Evolutionary conservation across 2,329 filamentous ascomycete genomes (phyloP).

Genomic region (Calonectria leucothoes): DNA sequence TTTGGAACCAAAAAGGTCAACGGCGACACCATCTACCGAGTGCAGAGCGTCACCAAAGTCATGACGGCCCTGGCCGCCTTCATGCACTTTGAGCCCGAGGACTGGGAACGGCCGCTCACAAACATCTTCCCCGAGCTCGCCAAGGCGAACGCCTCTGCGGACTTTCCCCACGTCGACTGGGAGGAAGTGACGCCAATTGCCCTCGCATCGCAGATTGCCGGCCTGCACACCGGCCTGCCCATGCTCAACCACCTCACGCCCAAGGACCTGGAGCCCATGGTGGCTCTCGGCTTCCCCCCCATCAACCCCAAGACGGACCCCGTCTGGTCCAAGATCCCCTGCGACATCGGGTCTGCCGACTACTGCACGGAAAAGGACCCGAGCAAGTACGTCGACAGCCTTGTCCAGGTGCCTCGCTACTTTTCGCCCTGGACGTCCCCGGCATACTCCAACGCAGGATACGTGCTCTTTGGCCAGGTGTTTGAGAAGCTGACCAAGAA

Average conservation of each 20-base stretch:
- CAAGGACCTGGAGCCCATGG: not conserved
- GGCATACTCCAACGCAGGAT: conserved; percentile 26
- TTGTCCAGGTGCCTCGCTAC: not conserved
- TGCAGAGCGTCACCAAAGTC: conserved; percentile 56
- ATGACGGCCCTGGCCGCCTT: conserved; percentile 52
- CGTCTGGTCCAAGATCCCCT: conserved; percentile 2
- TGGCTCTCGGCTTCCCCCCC: not conserved
- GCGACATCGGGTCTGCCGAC: not conserved
- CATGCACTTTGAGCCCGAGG: conserved; percentile 27
- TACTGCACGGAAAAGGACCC: not conserved
- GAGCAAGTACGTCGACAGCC: not conserved
- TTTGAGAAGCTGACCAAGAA: conserved; percentile 20
- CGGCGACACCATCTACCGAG: conserved; percentile 55
- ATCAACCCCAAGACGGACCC: conserved; percentile 1
- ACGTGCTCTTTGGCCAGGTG: conserved; percentile 19
- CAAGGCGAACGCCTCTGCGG: not conserved
- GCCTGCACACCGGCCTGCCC: conserved; percentile 21
- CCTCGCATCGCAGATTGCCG: conserved; percentile 45
- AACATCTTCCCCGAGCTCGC: conserved; percentile 24
- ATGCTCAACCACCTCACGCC: not conserved
- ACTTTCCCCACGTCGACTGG: conserved; percentile 40
- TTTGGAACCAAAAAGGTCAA: conserved; percentile 43
- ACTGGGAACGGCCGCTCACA: conserved; percentile 29
- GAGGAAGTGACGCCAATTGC: conserved; percentile 50
- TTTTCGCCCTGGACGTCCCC: conserved; percentile 24